These are phyloP conservation scores for Rhododendron mucronatum DNA, from an alignment of 148 eudicot genomes.

Conservation along the genomic window DNA sequence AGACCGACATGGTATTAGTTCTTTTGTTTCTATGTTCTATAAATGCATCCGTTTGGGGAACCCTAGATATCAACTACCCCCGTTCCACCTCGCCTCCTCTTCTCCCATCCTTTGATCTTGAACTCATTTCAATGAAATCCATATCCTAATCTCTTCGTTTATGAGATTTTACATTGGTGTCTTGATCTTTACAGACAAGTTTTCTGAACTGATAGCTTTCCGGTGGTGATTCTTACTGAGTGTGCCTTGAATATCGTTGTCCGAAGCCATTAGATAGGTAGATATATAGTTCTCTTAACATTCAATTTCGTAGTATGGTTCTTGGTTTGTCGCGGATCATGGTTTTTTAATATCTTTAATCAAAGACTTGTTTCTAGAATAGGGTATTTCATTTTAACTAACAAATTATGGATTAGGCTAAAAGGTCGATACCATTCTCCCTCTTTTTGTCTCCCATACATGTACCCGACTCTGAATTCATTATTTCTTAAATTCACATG, in stretches of 20 bases:
- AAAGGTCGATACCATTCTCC: not conserved
- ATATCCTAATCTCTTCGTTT: not conserved
- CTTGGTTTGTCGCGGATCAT: not conserved
- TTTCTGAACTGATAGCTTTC: not conserved
- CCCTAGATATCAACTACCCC: not conserved
- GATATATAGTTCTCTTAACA: not conserved
- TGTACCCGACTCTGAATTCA: not conserved
- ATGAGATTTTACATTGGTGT: not conserved
- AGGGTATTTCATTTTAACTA: not conserved
- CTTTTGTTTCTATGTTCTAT: not conserved
- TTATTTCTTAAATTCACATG: not conserved
- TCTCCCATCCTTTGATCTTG: not conserved
- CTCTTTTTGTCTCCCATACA: not conserved
- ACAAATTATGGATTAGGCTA: not conserved
- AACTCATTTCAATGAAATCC: not conserved
- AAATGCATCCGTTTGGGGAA: not conserved
- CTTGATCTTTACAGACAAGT: not conserved
- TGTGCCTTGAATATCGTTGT: not conserved
- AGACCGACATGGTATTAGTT: not conserved
- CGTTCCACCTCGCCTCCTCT: not conserved
- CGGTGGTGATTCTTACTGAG: not conserved
- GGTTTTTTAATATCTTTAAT: not conserved
- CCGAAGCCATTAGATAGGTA: not conserved
- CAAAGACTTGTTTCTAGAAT: not conserved
- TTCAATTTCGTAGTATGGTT: not conserved